Conservation (phyloP, 116 monocot species). For the Trichopus zeylanicus region DNA sequence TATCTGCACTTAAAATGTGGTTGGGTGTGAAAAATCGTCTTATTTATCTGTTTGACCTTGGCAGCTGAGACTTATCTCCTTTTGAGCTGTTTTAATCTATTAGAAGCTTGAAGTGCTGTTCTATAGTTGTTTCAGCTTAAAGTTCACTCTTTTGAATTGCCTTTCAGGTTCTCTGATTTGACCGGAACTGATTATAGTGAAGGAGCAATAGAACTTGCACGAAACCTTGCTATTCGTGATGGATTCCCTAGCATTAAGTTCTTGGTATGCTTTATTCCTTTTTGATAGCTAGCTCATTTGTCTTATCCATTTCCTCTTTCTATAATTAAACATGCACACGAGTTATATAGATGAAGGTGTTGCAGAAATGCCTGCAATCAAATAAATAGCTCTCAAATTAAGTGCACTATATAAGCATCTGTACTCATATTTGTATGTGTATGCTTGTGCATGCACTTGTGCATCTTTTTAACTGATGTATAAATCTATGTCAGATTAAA, state of each 20-base stretch:
- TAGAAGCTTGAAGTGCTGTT: not conserved
- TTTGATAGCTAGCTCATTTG: not conserved
- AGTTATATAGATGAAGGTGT: too few relatives aligned
- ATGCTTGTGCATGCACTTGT: too few relatives aligned
- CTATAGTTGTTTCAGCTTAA: not conserved
- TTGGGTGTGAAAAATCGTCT: too few relatives aligned
- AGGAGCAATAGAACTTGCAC: slow-evolving; percentile 81
- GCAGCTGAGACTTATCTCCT: too few relatives aligned
- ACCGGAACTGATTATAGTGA: slow-evolving; percentile 95
- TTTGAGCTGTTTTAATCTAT: not conserved
- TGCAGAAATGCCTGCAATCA: too few relatives aligned
- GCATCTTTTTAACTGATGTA: too few relatives aligned
- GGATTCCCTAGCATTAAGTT: slow-evolving; percentile 74
- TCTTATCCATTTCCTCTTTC: not conserved
- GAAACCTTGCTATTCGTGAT: slow-evolving; percentile 67
- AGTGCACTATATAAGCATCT: too few relatives aligned
- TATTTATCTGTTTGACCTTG: too few relatives aligned
- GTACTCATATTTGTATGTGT: too few relatives aligned
- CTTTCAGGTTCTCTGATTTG: slow-evolving; percentile 85
- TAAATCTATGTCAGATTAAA: too few relatives aligned
- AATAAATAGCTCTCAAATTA: too few relatives aligned
- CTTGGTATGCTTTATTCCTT: slow-evolving; percentile 32
- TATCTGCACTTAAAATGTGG: too few relatives aligned
- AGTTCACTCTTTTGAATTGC: not conserved
- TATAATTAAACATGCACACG: not conserved